Evolutionary conservation across 2,329 filamentous ascomycete genomes (phyloP), one percentile per base, ranked within the genome.

Genomic region (Microdochium bolleyi): DNA sequence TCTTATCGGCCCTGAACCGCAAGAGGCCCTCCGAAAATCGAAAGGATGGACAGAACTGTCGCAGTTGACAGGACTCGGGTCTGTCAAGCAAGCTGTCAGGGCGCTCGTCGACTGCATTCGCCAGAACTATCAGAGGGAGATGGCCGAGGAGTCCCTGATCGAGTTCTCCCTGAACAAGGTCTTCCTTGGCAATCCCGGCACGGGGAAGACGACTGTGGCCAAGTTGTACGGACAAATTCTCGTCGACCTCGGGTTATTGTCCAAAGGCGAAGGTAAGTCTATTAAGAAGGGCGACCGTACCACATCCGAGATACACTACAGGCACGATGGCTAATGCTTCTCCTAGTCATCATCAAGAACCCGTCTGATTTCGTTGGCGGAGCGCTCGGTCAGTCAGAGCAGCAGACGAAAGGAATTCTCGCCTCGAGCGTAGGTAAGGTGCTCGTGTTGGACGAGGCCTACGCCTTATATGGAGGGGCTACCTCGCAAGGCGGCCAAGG

Each of bases 121-220:
- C 52, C 70, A 72, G 2, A 91, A 91, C 61, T 90, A 88, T 54
- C 58, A 76, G 3, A 72, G 85, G 0, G 88, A 91, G 60, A 66
- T 91, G 0, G 59, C 70, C 0, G 86, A 89, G 58, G 70, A 85
- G 61, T 74, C 77, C 0, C 63, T 75, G 0, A 69, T 90, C 0
- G 68, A 84, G 51, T 83, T 82, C 51, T 81, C 76, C 0, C 71
- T 90, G 0, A 91, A 90, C 62, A 73, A 77, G 8, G 80, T 89
- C 1, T 89, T 92, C 52, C 62, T 90, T 0, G 88, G 88, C 0
- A 79, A 75, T 1, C 88, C 88, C 0, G 88, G 88, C 0, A 92
- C 88, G 0, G 87, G 88, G 0, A 92, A 91, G 60, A 91, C 88
- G 0, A 84, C 85, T 0, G 83, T 92, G 0, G 88, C 85, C 0